These are phyloP conservation scores for Cyclotella choctawhatcheeana DNA, from an alignment of 108 stramenopile genomes.

Conservation along the genomic window DNA sequence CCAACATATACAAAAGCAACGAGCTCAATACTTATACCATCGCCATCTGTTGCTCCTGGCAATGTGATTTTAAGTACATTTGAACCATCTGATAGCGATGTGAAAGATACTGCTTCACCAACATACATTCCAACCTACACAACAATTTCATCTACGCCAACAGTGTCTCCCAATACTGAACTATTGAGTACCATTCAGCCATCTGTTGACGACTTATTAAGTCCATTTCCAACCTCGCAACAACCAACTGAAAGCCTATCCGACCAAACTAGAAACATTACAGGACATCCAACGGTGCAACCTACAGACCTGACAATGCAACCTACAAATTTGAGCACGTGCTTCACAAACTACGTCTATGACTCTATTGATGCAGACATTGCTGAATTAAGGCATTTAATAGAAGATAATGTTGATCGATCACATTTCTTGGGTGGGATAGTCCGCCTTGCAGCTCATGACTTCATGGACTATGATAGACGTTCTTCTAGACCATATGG, in stretches of 20 bases:
- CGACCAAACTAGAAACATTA: background rate
- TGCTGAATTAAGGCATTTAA: conserved; percentile 19
- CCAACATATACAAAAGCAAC: background rate
- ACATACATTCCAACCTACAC: background rate
- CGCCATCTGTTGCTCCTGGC: too few species aligned
- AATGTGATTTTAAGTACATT: too few species aligned
- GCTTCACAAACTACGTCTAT: conserved; percentile 12
- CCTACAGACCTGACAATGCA: too few species aligned
- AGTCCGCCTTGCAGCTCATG: conserved; percentile 50
- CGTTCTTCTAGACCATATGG: conserved; percentile 12
- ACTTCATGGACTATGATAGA: conserved; percentile 54
- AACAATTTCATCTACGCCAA: too few species aligned
- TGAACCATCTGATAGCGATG: too few species aligned
- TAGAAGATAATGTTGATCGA: conserved; percentile 20
- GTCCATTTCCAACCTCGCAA: background rate
- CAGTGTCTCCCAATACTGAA: too few species aligned
- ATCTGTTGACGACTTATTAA: background rate
- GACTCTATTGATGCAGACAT: conserved; percentile 46
- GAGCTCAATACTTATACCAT: background rate
- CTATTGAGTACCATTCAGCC: too few species aligned
- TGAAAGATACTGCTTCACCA: background rate
- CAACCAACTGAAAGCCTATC: conserved; percentile 2
- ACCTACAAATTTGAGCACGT: too few species aligned
- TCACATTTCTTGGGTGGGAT: conserved; percentile 55
- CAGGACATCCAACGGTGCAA: background rate